Base-by-base conservation (phyloP, 2,329 filamentous ascomycete species). In the Monosporascus sp. region DNA sequence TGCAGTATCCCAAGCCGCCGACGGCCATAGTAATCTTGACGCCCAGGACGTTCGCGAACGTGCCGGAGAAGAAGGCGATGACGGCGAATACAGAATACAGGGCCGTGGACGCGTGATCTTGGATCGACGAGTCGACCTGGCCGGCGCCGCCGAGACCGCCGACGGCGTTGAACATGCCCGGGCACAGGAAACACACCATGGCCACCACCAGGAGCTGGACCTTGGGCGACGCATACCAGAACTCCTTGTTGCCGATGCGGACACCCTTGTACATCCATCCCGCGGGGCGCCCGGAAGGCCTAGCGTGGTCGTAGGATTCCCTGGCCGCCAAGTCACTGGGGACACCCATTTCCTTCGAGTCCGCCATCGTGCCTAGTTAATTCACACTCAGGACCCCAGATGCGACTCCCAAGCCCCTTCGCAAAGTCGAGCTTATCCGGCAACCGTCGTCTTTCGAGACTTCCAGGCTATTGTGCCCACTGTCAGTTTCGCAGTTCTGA, bases 1-100 rank as follows among this genome's bases (percentile, higher is more conserved):
- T 74, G 65, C 81, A 85, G 74, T 93, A 93, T 51, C 89, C 89
- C 50, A 91, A 70, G 16, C 89, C 88, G 57, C 89, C 89, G 59
- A 92, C 78, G 5, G 82, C 78, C 49, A 93, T 74, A 17, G 88
- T 87, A 45, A 79, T 66, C 63, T 81, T 82, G 57, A 91, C 80
- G 52, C 89, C 89, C 51, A 91, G 76, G 58, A 81, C 82, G 74
- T 94, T 94, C 72, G 87, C 86, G 64, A 92, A 81, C 50, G 87
- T 92, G 52, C 87, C 87, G 60, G 88, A 87, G 65, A 88, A 80
- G 72, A 90, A 82, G 58, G 82, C 87, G 40, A 85, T 77, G 49
- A 84, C 74, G 45, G 82, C 74, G 53, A 79, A 79, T 37, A 76
- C 76, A 9, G 71, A 74, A 63, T 79, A 78, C 9, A 79, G 70